A percentile compares a stretch with the other conserved stretches of the same genome.
Conservation (phyloP, 768 basidiomycete species). For the Gymnopilus junonius region DNA sequence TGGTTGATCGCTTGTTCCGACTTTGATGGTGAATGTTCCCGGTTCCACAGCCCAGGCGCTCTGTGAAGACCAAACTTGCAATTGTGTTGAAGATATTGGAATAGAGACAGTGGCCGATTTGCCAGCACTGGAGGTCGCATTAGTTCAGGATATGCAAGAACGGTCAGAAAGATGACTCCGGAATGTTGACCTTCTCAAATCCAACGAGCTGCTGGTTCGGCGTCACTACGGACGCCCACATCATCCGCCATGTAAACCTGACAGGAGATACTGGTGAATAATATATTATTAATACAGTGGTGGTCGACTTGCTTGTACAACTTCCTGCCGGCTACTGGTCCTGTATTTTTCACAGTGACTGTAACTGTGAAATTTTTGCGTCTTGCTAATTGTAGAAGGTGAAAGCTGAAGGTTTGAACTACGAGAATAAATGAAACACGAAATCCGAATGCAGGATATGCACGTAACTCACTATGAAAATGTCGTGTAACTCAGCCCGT, state of each 20-base stretch:
- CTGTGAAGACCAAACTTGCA: constrained; percentile 58
- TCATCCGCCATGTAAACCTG: constrained; percentile 68
- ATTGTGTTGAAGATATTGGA: constrained; percentile 46
- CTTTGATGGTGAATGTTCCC: constrained; percentile 59
- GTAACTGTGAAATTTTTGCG: constrained; percentile 59
- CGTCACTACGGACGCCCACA: constrained; percentile 64
- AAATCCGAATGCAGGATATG: neutral
- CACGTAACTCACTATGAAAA: constrained; percentile 68
- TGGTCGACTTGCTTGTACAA: constrained; percentile 57
- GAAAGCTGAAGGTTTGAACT: constrained; percentile 56
- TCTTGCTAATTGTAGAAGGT: constrained; percentile 45
- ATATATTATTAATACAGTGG: neutral
- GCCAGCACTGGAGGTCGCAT: constrained; percentile 47
- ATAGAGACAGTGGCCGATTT: constrained; percentile 52
- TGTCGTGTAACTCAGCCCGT: constrained; percentile 66
- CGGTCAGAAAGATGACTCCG: constrained; percentile 38
- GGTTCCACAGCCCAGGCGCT: constrained; percentile 63
- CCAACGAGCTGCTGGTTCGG: constrained; percentile 65
- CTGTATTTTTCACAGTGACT: constrained; percentile 67
- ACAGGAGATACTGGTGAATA: neutral
- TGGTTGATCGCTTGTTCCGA: constrained; percentile 64
- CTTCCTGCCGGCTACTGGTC: constrained; percentile 61
- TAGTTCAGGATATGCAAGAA: neutral
- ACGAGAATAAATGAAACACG: neutral
- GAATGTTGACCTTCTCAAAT: constrained; percentile 61